A percentile compares a stretch with the other conserved stretches of the same genome.
Evolutionary conservation across 352 stramenopile species (phyloP).

Genomic region (Peronospora destructor): DNA sequence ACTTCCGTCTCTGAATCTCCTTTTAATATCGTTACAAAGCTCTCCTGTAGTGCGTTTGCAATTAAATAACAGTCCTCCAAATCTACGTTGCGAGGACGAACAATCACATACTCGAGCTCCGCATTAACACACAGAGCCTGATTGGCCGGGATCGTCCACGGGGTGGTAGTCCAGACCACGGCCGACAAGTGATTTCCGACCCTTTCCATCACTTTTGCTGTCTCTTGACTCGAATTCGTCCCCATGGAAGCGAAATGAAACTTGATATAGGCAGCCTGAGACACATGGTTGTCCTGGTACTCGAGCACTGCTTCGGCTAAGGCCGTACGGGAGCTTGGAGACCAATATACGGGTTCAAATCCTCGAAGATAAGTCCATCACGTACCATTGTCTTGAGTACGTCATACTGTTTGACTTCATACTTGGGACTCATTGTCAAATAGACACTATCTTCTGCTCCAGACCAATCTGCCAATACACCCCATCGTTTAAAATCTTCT

Average conservation of each 20-base stretch:
- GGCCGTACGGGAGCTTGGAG: constrained; percentile 93
- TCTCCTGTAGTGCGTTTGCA: constrained; percentile 42
- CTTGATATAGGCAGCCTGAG: constrained; percentile 92
- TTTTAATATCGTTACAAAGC: constrained; percentile 29
- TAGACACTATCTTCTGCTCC: constrained; percentile 81
- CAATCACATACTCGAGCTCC: constrained; percentile 91
- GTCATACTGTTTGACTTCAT: constrained; percentile 94
- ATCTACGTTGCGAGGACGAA: constrained; percentile 32
- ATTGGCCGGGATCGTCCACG: constrained; percentile 98
- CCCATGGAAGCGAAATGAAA: constrained; percentile 61
- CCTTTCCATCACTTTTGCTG: constrained; percentile 26
- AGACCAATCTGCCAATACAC: constrained; percentile 85
- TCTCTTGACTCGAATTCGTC: constrained; percentile 5
- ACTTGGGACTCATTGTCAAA: constrained; percentile 91
- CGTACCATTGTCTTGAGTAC: constrained; percentile 96
- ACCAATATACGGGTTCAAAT: constrained; percentile 98
- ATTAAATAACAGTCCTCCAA: constrained; percentile 56
- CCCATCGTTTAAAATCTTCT: constrained; percentile 91
- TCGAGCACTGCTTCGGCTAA: constrained; percentile 97
- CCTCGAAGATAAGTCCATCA: constrained; percentile 94
- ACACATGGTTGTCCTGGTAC: constrained; percentile 95
- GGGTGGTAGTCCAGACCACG: constrained; percentile 97
- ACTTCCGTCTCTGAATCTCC: constrained; percentile 12
- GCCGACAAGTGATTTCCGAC: constrained; percentile 44
- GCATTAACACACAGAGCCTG: constrained; percentile 94